phyloP scores from a whole-genome alignment of 2,329 filamentous ascomycete species.

The Fusarium sp. region DNA sequence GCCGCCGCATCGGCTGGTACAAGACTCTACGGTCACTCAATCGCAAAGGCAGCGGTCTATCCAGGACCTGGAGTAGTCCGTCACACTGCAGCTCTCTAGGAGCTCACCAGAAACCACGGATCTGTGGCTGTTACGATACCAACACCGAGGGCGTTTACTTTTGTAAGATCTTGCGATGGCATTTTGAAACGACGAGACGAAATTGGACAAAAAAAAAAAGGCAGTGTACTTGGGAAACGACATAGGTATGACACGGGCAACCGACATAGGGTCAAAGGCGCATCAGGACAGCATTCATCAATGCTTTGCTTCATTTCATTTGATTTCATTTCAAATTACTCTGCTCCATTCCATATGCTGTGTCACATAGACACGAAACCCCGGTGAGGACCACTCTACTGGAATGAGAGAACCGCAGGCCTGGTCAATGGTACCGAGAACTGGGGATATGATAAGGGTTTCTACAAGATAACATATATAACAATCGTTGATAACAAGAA shows the following conservation, averaged over 20 bases:
- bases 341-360: slow-evolving; percentile 20
- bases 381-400: slow-evolving; percentile 33
- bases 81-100: slow-evolving; percentile 30
- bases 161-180: slow-evolving; percentile 26
- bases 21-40: slow-evolving; percentile 37
- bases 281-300: slow-evolving; percentile 37
- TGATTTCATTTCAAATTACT: slow-evolving; percentile 9
- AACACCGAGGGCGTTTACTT: slow-evolving; percentile 18
- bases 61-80: slow-evolving; percentile 25
- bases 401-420: slow-evolving; percentile 31
- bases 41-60: slow-evolving; percentile 32
- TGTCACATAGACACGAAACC: slow-evolving; percentile 36
- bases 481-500: slow-evolving; percentile 27
- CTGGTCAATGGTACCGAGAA: slow-evolving; percentile 33
- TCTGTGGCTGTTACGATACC: slow-evolving; percentile 1
- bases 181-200: slow-evolving; percentile 38
- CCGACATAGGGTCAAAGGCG: slow-evolving; percentile 27
- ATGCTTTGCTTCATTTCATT: slow-evolving; percentile 24
- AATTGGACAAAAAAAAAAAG: slow-evolving; percentile 24
- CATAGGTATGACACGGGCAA: slow-evolving; percentile 25
- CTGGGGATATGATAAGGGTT: slow-evolving; percentile 3
- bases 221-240: slow-evolving; percentile 18
- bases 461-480: slow-evolving; percentile 4
- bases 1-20: slow-evolving; percentile 21
- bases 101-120: neutral